Conservation (phyloP, 2,329 filamentous ascomycete genomes). For the Fusarium goolgardi region DNA sequence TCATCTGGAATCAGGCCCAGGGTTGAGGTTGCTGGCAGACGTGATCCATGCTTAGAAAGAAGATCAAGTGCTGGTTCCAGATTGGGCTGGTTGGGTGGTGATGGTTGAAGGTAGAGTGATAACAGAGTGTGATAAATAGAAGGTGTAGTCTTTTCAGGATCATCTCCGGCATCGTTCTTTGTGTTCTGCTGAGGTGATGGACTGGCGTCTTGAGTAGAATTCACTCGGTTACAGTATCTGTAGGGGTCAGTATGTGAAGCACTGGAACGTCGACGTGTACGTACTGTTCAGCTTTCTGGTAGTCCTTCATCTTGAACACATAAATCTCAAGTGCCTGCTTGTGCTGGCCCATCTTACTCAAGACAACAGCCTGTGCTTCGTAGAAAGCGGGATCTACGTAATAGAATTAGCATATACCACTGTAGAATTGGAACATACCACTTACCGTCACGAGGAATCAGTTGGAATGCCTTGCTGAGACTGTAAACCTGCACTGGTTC, state of each 20-base stretch:
- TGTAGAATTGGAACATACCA: not conserved
- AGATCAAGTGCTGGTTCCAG: constrained; percentile 85
- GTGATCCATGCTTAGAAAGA: constrained; percentile 91
- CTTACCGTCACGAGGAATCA: constrained; percentile 83
- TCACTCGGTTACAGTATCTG: constrained; percentile 89
- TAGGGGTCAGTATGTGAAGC: constrained; percentile 34
- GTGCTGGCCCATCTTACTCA: constrained; percentile 95
- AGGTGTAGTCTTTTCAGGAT: constrained; percentile 65
- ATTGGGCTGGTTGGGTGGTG: constrained; percentile 75
- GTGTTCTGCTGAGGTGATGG: constrained; percentile 51
- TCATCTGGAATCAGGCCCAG: constrained; percentile 85
- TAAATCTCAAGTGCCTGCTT: constrained; percentile 97
- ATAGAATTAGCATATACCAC: constrained; percentile 22
- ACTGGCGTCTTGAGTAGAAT: constrained; percentile 68
- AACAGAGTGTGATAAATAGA: constrained; percentile 95
- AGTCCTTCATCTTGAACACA: constrained; percentile 92
- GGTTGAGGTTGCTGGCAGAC: constrained; percentile 87
- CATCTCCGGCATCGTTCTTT: constrained; percentile 50
- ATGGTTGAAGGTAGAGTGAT: constrained; percentile 87
- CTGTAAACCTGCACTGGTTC: constrained; percentile 82
- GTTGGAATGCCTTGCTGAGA: constrained; percentile 77
- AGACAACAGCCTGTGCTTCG: constrained; percentile 88
- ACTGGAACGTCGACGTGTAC: constrained; percentile 47
- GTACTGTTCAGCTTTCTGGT: constrained; percentile 91
- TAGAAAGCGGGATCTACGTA: constrained; percentile 82